phyloP scores from a whole-genome alignment of 2,329 filamentous ascomycete genomes.

The Aschersonia sp. region DNA sequence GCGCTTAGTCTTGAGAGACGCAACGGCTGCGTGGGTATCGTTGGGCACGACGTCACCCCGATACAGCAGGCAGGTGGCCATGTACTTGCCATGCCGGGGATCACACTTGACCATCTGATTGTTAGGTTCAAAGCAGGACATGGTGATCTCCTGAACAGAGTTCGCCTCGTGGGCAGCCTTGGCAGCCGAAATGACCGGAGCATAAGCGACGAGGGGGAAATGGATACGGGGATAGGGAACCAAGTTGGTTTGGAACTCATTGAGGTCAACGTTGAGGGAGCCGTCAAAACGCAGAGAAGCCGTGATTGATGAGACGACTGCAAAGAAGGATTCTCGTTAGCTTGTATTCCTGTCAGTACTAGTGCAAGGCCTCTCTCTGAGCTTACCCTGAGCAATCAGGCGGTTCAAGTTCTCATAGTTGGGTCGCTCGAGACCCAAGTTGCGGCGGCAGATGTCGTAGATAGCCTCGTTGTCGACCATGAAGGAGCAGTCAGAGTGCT shows the following conservation, averaged over 20 bases:
- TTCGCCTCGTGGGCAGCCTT: slow-evolving; percentile 97
- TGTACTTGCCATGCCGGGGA: slow-evolving; percentile 98
- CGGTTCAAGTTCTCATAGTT: slow-evolving; percentile 99
- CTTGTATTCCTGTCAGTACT: background rate
- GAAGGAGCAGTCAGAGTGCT: slow-evolving; percentile 99
- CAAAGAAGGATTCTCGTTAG: background rate
- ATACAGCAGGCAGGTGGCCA: slow-evolving; percentile 97
- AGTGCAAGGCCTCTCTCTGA: background rate
- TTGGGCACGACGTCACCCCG: slow-evolving; percentile 96
- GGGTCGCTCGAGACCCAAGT: slow-evolving; percentile 91
- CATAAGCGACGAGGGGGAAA: slow-evolving; percentile 95
- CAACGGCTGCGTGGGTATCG: slow-evolving; percentile 83
- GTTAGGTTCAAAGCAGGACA: slow-evolving; percentile 98
- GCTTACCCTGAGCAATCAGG: slow-evolving; percentile 81
- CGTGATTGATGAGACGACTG: slow-evolving; percentile 95
- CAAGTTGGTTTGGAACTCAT: slow-evolving; percentile 99
- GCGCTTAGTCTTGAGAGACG: slow-evolving; percentile 96
- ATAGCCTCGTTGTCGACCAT: slow-evolving; percentile 99
- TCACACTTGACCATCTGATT: slow-evolving; percentile 99
- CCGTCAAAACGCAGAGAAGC: slow-evolving; percentile 97
- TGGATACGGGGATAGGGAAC: slow-evolving; percentile 98
- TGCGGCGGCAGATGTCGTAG: slow-evolving; percentile 97
- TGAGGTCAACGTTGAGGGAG: slow-evolving; percentile 96
- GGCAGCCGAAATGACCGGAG: slow-evolving; percentile 83
- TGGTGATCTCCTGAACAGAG: slow-evolving; percentile 95